A percentile compares a stretch with the other conserved stretches of the same genome.
Conservation (phyloP, 805 yeast species). For the Huiozyma sinensis region DNA sequence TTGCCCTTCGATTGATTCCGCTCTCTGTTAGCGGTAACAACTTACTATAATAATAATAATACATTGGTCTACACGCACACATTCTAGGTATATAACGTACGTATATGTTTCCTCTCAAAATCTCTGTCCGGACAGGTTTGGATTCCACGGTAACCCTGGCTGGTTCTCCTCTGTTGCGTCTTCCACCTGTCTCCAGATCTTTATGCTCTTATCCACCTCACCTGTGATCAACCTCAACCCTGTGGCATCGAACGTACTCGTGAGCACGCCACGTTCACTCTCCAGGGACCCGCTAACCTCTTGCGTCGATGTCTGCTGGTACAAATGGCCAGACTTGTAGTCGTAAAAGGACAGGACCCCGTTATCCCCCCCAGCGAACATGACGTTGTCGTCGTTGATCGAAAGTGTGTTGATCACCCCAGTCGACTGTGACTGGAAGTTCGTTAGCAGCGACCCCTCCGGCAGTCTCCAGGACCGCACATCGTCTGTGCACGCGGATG, state of each 20-base stretch:
- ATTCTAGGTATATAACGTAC: not conserved
- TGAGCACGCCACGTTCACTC: constrained; percentile 56
- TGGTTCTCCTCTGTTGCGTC: constrained; percentile 22
- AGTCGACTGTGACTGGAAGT: constrained; percentile 29
- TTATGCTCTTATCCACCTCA: constrained; percentile 81
- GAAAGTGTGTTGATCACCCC: constrained; percentile 59
- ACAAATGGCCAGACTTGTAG: constrained; percentile 56
- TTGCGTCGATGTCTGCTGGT: constrained; percentile 43
- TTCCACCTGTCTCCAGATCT: constrained; percentile 51
- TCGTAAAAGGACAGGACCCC: constrained; percentile 73
- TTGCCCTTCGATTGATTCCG: constrained; percentile 54
- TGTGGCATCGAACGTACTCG: constrained; percentile 65
- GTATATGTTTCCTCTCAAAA: constrained; percentile 7
- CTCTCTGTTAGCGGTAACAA: no score
- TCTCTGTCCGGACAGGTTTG: constrained; percentile 20
- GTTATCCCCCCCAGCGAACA: constrained; percentile 77
- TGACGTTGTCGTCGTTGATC: constrained; percentile 47
- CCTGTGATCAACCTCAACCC: constrained; percentile 79
- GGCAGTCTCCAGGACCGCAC: constrained; percentile 79
- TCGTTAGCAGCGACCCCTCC: constrained; percentile 59
- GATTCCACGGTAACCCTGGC: constrained; percentile 28
- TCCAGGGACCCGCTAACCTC: constrained; percentile 63
- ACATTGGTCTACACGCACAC: no score
- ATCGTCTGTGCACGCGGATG: constrained; percentile 73
- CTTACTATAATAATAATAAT: no score